Base-by-base conservation (phyloP, 495 filamentous ascomycete genomes). In the Penicillium angulare region DNA sequence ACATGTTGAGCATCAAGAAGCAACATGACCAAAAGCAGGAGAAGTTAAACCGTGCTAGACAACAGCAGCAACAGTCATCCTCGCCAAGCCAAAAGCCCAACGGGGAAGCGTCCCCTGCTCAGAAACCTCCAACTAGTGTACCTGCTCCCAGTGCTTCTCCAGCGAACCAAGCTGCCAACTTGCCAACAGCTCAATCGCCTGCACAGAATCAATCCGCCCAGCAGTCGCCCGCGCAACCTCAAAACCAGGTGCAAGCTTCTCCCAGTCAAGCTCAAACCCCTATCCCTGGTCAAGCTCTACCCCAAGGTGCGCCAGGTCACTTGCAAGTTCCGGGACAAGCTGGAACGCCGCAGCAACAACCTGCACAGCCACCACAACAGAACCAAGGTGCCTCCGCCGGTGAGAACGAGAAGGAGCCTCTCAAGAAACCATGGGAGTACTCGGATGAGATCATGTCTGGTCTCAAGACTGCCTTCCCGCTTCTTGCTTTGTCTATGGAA, bases 401-500 rank as follows among this genome's bases (percentile, higher is more conserved):
- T 1, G 58, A 67, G 39, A 31, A 65, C 1, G 69, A 72, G 34
- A 74, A 72, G 55, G 71, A 79, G 47, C 65, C 75, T 27, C 63
- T 74, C 49, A 89, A 89, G 71, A 90, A 89, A 66, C 84, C 95
- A 2, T 97, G 93, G 93, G 95, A 99, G 61, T 85, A 92, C 58
- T 89, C 89, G 0, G 95, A 99, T 49, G 92, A 97, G 66, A 91
- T 97, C 48, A 90, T 93, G 80, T 86, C 88, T 27, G 84, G 86
- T 23, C 82, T 99, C 39, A 97, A 97, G 75, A 96, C 92, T 12
- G 91, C 91, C 0, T 97, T 97, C 74, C 95, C 95, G 16, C 76
- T 99, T 32, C 84, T 99, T 52, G 92, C 93, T 3, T 74, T 97
- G 27, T 97, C 93, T 2, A 97, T 99, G 92, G 95, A 99, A 72